phyloP scores from a whole-genome alignment of 2,329 filamentous ascomycete genomes.

The Emmonsiellopsis sp. region DNA sequence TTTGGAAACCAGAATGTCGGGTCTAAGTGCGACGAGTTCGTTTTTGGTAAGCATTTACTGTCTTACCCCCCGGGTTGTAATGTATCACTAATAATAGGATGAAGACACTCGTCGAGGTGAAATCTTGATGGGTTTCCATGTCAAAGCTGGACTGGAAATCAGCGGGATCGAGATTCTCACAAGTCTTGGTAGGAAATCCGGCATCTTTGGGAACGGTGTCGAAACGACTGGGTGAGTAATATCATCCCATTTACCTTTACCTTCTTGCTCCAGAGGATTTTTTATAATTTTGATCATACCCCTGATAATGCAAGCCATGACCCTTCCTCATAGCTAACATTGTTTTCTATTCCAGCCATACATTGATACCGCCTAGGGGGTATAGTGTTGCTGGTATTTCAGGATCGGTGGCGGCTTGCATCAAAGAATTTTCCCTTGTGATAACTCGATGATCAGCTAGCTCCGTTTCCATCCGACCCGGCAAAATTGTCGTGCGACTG shows the following conservation, averaged over 20 bases:
- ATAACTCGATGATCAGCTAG: slow-evolving; percentile 50
- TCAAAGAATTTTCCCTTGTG: slow-evolving; percentile 78
- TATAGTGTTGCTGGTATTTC: slow-evolving; percentile 83
- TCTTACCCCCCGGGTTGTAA: neutral
- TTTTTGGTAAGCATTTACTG: slow-evolving; percentile 49
- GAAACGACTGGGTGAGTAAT: slow-evolving; percentile 71
- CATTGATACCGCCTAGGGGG: slow-evolving; percentile 77
- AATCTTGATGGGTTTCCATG: slow-evolving; percentile 73
- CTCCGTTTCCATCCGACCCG: slow-evolving; percentile 11
- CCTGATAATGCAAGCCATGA: neutral
- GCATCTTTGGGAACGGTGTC: slow-evolving; percentile 68
- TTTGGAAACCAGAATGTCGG: slow-evolving; percentile 70
- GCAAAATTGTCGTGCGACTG: slow-evolving; percentile 6
- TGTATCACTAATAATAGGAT: slow-evolving; percentile 9
- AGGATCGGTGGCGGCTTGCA: slow-evolving; percentile 69
- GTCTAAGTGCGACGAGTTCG: slow-evolving; percentile 61
- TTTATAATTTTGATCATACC: no score
- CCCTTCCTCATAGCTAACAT: neutral
- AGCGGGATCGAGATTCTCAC: slow-evolving; percentile 87
- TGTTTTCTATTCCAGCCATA: slow-evolving; percentile 50
- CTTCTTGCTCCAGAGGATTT: no score
- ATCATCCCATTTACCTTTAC: neutral
- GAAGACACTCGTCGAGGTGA: slow-evolving; percentile 76
- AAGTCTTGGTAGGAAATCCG: slow-evolving; percentile 75
- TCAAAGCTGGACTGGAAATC: slow-evolving; percentile 70